Evolutionary conservation across 306 rosid species (phyloP), one percentile per base, ranked within the genome.

Genomic region (Nissolia schottii): DNA sequence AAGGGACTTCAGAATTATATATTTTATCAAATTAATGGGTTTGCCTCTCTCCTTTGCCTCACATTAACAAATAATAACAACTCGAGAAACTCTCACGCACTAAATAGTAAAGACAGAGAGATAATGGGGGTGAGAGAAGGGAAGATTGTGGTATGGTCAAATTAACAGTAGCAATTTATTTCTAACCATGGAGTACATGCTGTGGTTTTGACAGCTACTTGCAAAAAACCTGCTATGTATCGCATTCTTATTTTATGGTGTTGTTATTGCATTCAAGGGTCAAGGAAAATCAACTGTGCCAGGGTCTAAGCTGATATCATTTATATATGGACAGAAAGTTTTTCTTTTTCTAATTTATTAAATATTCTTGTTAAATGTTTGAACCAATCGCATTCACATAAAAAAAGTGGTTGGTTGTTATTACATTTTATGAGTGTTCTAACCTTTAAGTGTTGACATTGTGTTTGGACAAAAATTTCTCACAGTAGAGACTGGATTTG

Each of bases 151-250:
- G 18, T 7, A 11, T 7, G 43, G 61, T 40, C 15, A 66, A 43
- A 31, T 20, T 29, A 54, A 46, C 18, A 68, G 31, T 18, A 41
- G 13, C 41, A 10, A n/a, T 28, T 6, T 1, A 5, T 8, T 55
- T 34, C 19, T 23, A 59, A 67, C 63, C 18, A 12, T 0, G 11
- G 16, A 69, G n/a, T 3, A 77, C n/a, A 60, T 38, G 34, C 9
- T 55, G 2, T 34, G 45, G 49, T 64, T 2, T 56, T 45, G 78
- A 63, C 77, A 70, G 38, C 53, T 74, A 73, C 79, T 55, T 55
- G 54, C 77, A 64, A 78, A 64, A 78, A 78, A 45, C 29, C 48
- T 43, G 63, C 8, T 38, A 14, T 16, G 46, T 71, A 78, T 78
- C 81, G 24, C 45, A 24, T 71, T 41, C 68, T 15, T 32, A n/a